These are phyloP conservation scores for Dimocarpus longan DNA, from an alignment of 345 rosid genomes.

Conservation along the genomic window DNA sequence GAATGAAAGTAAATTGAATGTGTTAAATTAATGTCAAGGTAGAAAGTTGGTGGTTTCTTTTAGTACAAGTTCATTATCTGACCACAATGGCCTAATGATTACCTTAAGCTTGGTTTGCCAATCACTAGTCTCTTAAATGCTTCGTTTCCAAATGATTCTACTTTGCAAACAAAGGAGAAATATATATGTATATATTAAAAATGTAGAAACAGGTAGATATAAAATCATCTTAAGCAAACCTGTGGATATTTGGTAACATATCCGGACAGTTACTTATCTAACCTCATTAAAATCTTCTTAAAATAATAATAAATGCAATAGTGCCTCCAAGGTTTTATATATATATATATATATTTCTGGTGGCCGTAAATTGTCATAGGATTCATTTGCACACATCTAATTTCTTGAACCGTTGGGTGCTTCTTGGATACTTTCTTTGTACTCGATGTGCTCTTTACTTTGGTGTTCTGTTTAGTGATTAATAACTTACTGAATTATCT, in stretches of 20 bases:
- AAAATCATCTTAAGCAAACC: neutral
- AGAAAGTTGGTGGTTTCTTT: neutral
- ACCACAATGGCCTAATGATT: too few species aligned
- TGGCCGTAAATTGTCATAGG: neutral
- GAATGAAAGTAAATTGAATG: neutral
- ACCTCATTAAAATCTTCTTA: neutral
- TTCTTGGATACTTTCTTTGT: neutral
- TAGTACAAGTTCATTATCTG: neutral
- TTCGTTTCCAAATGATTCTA: neutral
- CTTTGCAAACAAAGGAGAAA: neutral
- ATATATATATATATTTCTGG: neutral
- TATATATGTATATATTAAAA: neutral
- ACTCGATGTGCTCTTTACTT: neutral
- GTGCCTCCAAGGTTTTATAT: neutral
- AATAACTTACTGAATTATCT: neutral
- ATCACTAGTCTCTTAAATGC: neutral
- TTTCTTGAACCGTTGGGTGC: neutral
- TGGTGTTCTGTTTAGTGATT: neutral
- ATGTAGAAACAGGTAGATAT: neutral
- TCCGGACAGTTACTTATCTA: neutral
- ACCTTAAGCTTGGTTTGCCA: neutral
- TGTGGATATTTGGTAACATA: neutral
- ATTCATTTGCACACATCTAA: neutral
- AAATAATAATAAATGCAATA: too few species aligned
- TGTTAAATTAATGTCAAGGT: neutral